A percentile compares a stretch with the other conserved stretches of the same genome.
Conservation (phyloP, 176 grass and related monocot genomes). For the Oryza rufipogon region DNA sequence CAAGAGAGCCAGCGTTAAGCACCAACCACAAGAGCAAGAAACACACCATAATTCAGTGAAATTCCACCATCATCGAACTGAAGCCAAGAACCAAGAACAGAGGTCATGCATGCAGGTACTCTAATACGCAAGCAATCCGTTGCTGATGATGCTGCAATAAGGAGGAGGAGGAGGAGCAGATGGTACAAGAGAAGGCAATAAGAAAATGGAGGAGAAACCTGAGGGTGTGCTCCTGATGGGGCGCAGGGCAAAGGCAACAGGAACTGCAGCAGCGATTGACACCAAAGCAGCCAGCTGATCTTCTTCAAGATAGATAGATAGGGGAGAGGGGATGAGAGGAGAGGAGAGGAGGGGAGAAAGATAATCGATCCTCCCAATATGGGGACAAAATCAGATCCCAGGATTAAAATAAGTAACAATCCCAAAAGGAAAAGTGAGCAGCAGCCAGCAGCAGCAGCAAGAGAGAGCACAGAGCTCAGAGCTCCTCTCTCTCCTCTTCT, state of each 20-base stretch:
- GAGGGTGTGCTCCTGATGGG: slow-evolving; percentile 49
- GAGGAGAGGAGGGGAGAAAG: slow-evolving; percentile 22
- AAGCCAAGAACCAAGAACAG: slow-evolving; percentile 7
- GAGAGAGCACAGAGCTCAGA: background rate
- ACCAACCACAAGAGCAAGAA: background rate
- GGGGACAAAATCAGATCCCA: slow-evolving; percentile 69
- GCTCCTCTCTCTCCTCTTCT: background rate
- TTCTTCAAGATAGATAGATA: slow-evolving; percentile 7
- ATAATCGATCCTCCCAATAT: slow-evolving; percentile 67
- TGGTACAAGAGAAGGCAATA: slow-evolving; percentile 37
- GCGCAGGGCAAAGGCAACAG: slow-evolving; percentile 23
- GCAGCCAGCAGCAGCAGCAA: background rate
- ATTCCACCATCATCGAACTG: background rate
- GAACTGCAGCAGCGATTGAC: slow-evolving; percentile 29
- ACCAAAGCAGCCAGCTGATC: slow-evolving; percentile 35
- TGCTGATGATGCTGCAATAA: background rate
- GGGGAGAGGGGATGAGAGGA: background rate
- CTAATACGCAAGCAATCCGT: background rate
- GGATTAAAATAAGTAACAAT: slow-evolving; percentile 52
- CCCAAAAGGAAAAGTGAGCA: slow-evolving; percentile 45
- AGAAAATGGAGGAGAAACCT: slow-evolving; percentile 60
- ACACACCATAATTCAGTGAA: slow-evolving; percentile 38
- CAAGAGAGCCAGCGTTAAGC: background rate
- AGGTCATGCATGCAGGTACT: slow-evolving; percentile 18
- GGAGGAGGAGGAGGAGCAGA: background rate